phyloP scores from a whole-genome alignment of 805 yeast genomes.

The Yamadazyma sp. region DNA sequence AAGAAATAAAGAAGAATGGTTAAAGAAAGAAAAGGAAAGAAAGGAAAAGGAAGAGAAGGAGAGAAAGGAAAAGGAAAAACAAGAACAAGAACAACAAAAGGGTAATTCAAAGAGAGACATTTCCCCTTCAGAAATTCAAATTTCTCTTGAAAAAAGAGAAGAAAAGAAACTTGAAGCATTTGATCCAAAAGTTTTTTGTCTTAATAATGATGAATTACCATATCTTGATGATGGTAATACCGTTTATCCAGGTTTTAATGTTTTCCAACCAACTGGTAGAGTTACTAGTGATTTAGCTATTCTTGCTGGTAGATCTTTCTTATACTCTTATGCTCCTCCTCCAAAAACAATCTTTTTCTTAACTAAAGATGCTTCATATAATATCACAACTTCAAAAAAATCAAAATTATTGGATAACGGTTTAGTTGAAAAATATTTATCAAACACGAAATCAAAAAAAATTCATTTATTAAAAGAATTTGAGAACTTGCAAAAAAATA shows the following conservation, averaged over 20 bases:
- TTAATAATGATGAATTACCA: slow-evolving; percentile 13
- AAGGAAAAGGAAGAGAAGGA: slow-evolving; percentile 10
- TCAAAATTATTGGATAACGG: slow-evolving; percentile 24
- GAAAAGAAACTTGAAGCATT: slow-evolving; percentile 11
- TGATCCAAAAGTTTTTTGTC: slow-evolving; percentile 19
- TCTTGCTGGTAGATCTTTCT: slow-evolving; percentile 36
- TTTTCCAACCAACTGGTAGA: slow-evolving; percentile 28
- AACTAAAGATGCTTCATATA: slow-evolving; percentile 33
- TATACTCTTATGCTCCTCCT: slow-evolving; percentile 39
- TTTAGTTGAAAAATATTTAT: slow-evolving; percentile 7
- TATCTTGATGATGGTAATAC: slow-evolving; percentile 18
- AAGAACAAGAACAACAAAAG: slow-evolving; percentile 10
- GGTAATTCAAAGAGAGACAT: slow-evolving; percentile 12
- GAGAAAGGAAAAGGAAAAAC: slow-evolving; percentile 10
- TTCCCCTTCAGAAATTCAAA: neutral
- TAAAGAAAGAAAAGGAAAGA: slow-evolving; percentile 8
- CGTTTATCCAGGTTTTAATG: slow-evolving; percentile 37
- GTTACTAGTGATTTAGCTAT: slow-evolving; percentile 25
- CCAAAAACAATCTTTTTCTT: slow-evolving; percentile 37
- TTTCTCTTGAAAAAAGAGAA: slow-evolving; percentile 2
- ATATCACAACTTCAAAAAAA: slow-evolving; percentile 17
- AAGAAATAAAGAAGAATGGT: slow-evolving; percentile 12
- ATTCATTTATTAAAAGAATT: slow-evolving; percentile 20
- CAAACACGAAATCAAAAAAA: slow-evolving; percentile 4
- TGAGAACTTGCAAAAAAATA: slow-evolving; percentile 15